Base-by-base conservation (phyloP, 2,329 filamentous ascomycete species). In the Sarocladiaceae sp. region DNA sequence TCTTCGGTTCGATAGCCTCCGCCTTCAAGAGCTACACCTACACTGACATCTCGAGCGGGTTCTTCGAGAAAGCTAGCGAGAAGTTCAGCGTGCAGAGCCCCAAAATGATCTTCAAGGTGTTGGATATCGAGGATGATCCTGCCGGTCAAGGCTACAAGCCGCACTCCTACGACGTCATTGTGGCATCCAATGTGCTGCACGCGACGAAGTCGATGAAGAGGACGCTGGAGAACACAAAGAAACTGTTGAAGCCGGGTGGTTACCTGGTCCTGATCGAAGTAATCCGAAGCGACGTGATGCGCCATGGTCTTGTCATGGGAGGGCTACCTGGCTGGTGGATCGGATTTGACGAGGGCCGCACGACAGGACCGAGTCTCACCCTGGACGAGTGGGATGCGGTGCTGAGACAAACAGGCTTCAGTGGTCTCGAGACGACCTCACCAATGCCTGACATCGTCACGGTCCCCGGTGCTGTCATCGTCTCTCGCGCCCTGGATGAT, bases 1-100 rank as follows among this genome's bases (percentile, higher is more conserved):
- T 72, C 2, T 49, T 73, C 4, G 48, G 56, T 5, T 45, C 50
- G 7, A 49, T 71, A 16, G 53, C 53, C 2, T 4, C 50, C 56
- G 32, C 45, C 18, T 47, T 44, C 18, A 21, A 16, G 26, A 40
- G 34, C 9, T 65, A 67, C 48, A 60, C 56, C 0, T 69, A 57
- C 45, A 67, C 64, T 1, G 65, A 70, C 39, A 57, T 66, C 2
- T 67, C 61, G 6, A 26, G 48, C 10, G 51, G 43, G 4, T 61
- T 60, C 47, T 58, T 64, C 34, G 45, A 44, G 6, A 29, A 35
- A 2, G 59, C 58, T 2, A 45, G 49, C 18, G 45, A 51, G 13
- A 31, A 37, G 6, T 46, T 50, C 27, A 18, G 12, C 3, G 29
- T 18, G 6, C 16, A 19, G 33, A 19, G 19, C 11, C n/a, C 19